Conservation (phyloP, 805 yeast species). For the Vanderwaltozyma polyspora region DNA sequence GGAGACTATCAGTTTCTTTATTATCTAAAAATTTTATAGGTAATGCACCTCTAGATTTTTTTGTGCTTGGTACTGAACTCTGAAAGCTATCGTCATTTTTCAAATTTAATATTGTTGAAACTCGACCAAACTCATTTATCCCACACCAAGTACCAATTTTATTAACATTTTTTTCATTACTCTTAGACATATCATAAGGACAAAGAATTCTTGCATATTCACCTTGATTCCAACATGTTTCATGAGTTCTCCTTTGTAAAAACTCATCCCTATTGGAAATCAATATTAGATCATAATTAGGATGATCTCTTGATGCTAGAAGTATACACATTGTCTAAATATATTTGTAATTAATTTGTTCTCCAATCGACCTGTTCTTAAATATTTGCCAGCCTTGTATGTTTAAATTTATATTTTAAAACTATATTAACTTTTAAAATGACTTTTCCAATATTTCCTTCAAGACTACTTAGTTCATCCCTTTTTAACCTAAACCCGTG, state of each 20-base stretch:
- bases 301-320: conserved; percentile 54
- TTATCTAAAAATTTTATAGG: conserved; percentile 32
- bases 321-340: conserved; percentile 62
- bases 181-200: conserved; percentile 57
- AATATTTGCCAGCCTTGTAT: no score
- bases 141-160: conserved; percentile 91
- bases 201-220: conserved; percentile 34
- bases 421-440: no score
- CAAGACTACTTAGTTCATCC: no score
- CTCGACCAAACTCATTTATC: conserved; percentile 40
- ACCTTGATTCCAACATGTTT: conserved; percentile 32
- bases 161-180: conserved; percentile 22
- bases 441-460: no score
- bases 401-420: no score
- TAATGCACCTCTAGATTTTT: conserved; percentile 35
- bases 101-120: conserved; percentile 70
- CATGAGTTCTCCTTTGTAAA: conserved; percentile 58
- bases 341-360: not conserved
- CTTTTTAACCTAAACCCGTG: no score
- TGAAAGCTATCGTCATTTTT: conserved; percentile 30
- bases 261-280: conserved; percentile 85
- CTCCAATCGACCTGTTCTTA: no score
- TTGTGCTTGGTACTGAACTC: not conserved
- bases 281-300: conserved; percentile 62
- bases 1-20: conserved; percentile 7